Conservation (phyloP, 2,329 filamentous ascomycete species). For the Scedosporium dehoogii region DNA sequence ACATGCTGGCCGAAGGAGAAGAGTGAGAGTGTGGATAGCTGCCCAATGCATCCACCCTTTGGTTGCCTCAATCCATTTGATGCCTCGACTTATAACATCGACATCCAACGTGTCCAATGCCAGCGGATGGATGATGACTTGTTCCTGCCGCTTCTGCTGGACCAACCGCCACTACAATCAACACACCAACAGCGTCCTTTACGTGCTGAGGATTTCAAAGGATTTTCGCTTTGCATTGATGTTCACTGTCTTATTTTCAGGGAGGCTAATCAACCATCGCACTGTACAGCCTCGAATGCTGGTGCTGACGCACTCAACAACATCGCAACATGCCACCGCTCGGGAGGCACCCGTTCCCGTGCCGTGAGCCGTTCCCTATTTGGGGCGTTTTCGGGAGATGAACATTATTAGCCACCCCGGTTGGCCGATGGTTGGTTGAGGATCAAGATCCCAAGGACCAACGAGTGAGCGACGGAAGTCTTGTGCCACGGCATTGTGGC, state of each 20-base stretch:
- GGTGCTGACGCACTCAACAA: not conserved
- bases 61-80: not conserved
- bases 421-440: too few relatives aligned
- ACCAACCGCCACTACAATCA: not conserved
- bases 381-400: not conserved
- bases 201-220: not conserved
- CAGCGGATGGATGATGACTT: constrained; percentile 1
- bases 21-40: not conserved
- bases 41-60: not conserved
- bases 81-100: not conserved
- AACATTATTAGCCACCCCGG: not conserved
- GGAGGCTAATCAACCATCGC: not conserved
- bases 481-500: not conserved
- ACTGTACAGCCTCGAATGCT: not conserved
- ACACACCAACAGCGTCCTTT: not conserved
- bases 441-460: not conserved
- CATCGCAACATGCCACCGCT: not conserved
- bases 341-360: not conserved
- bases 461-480: not conserved
- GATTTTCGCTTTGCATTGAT: not conserved
- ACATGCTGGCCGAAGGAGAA: not conserved
- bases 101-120: not conserved
- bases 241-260: not conserved
- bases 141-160: not conserved
- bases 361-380: not conserved